Percentiles rank a stretch among this genome's conserved stretches.
Evolutionary conservation across 495 filamentous ascomycete species (phyloP).

Genomic region (Penicillium bovifimosum): DNA sequence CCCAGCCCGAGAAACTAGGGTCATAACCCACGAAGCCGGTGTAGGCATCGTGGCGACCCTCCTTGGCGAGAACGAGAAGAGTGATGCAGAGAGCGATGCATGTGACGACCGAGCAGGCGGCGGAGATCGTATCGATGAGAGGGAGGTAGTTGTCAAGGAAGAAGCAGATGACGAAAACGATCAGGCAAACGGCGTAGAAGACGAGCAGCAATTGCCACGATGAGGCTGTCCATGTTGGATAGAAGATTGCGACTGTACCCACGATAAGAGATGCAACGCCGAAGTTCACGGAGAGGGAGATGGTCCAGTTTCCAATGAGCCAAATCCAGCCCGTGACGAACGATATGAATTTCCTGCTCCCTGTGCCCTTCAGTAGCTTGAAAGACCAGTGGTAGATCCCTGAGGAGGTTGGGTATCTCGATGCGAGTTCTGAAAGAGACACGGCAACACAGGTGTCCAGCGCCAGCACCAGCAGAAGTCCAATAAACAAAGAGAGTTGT

Average conservation of each 20-base stretch:
- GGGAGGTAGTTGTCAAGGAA: conserved; percentile 47
- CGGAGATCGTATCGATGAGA: conserved; percentile 39
- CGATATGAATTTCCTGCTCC: conserved; percentile 31
- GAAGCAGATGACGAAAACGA: conserved; percentile 46
- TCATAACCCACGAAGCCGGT: conserved; percentile 55
- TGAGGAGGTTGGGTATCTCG: conserved; percentile 33
- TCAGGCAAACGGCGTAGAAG: conserved; percentile 46
- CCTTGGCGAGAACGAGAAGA: conserved; percentile 46
- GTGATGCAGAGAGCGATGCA: conserved; percentile 31
- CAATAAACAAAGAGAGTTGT: conserved; percentile 23
- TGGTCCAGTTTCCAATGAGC: conserved; percentile 57
- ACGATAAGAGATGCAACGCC: conserved; percentile 50
- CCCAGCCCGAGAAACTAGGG: conserved; percentile 42
- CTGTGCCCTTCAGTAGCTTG: conserved; percentile 14
- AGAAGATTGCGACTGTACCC: conserved; percentile 46
- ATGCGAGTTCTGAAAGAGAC: conserved; percentile 32
- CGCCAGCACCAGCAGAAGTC: conserved; percentile 20
- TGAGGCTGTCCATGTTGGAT: conserved; percentile 43
- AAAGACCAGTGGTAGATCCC: conserved; percentile 38
- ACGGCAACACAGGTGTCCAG: conserved; percentile 22
- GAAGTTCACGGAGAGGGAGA: conserved; percentile 57
- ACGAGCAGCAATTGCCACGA: conserved; percentile 49
- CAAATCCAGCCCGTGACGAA: conserved; percentile 59
- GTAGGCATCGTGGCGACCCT: conserved; percentile 34
- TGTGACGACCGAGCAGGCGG: conserved; percentile 19